Conservation (phyloP, 345 rosid genomes). For the Physaria fendleri region DNA sequence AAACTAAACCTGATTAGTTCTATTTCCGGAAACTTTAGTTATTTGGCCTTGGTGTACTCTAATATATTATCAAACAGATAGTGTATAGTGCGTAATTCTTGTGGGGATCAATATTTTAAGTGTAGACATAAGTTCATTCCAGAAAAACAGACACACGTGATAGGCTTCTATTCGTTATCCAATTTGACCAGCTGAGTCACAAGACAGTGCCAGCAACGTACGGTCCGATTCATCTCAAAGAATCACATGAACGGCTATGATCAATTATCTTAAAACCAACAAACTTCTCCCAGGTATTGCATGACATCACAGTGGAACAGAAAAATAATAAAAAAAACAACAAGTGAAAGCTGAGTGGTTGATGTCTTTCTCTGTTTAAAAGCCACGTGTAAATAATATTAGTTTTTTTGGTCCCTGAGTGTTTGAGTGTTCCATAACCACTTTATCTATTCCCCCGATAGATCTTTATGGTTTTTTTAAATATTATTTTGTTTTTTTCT, state of each 20-base stretch:
- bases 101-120: not conserved
- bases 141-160: conserved; percentile 30
- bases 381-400: conserved; percentile 24
- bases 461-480: conserved; percentile 17
- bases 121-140: not conserved
- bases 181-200: not conserved
- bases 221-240: not conserved
- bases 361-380: not conserved
- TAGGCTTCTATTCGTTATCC: conserved; percentile 15
- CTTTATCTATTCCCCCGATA: conserved; percentile 30
- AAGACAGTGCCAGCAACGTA: conserved; percentile 21
- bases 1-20: too few relatives aligned
- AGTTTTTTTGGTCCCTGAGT: not conserved
- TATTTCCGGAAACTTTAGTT: too few relatives aligned
- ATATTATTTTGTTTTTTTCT: not conserved
- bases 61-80: too few relatives aligned
- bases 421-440: conserved; percentile 23
- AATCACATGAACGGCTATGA: not conserved
- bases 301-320: conserved; percentile 18
- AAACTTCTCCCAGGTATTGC: conserved; percentile 5
- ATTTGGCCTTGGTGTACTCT: too few relatives aligned
- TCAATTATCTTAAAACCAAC: not conserved
- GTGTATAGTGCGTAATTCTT: not conserved
- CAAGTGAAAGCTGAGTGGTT: conserved; percentile 25
- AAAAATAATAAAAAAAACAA: not conserved